phyloP scores from a whole-genome alignment of 805 yeast species.

The Candida suzukii region DNA sequence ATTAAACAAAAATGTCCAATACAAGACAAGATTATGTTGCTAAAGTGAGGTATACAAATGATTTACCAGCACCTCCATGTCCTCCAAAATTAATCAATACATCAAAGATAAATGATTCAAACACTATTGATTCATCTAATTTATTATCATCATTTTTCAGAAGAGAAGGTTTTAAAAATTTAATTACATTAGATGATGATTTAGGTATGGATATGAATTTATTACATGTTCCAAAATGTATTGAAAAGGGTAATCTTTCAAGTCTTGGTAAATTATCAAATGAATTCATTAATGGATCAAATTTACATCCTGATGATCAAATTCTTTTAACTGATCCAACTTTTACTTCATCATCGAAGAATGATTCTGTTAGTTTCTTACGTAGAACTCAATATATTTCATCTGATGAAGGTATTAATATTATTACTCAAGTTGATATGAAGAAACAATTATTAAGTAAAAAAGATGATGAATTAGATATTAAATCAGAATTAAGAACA shows the following conservation, averaged over 20 bases:
- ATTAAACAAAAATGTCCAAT: not conserved
- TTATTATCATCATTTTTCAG: conserved; percentile 67
- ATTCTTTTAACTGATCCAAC: conserved; percentile 76
- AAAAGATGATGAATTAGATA: conserved; percentile 37
- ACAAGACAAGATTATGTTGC: conserved; percentile 72
- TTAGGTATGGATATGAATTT: conserved; percentile 75
- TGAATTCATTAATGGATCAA: conserved; percentile 19
- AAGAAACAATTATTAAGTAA: conserved; percentile 14
- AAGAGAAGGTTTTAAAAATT: conserved; percentile 60
- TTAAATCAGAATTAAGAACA: conserved; percentile 55
- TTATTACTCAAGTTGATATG: conserved; percentile 11
- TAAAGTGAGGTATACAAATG: conserved; percentile 75
- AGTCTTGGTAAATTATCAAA: conserved; percentile 23
- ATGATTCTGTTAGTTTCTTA: conserved; percentile 45
- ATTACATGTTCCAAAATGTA: conserved; percentile 55
- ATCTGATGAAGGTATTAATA: conserved; percentile 37
- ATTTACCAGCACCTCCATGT: conserved; percentile 87
- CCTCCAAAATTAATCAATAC: conserved; percentile 78
- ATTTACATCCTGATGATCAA: conserved; percentile 72
- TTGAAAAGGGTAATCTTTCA: conserved; percentile 38
- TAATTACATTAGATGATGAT: conserved; percentile 52
- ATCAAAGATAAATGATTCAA: conserved; percentile 23
- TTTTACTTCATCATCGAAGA: conserved; percentile 34
- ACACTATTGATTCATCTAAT: conserved; percentile 39
- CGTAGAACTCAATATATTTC: conserved; percentile 93